phyloP scores from a whole-genome alignment of 306 rosid species.

The Erythrophleum fordii region DNA sequence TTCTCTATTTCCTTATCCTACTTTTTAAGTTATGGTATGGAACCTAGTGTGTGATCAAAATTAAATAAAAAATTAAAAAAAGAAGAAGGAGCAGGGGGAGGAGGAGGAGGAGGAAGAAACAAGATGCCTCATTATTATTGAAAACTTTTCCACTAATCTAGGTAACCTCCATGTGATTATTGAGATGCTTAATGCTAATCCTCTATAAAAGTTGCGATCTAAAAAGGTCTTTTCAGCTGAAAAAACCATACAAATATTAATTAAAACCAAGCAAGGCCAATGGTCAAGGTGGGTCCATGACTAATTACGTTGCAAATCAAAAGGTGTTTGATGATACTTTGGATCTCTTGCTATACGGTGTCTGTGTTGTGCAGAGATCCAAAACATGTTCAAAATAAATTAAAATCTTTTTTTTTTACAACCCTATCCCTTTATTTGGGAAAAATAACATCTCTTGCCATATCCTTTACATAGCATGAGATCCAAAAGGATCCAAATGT shows the following conservation, averaged over 20 bases:
- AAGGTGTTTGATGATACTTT: background rate
- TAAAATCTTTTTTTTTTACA: no score
- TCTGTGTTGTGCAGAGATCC: no score
- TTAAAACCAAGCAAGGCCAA: background rate
- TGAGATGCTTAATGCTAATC: slow-evolving; percentile 6
- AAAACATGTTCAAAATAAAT: no score
- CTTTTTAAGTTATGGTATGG: background rate
- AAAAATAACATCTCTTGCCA: no score
- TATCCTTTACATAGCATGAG: no score
- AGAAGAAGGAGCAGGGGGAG: background rate
- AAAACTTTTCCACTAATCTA: background rate
- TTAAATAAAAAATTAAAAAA: background rate
- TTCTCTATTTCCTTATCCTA: no score
- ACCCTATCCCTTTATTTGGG: no score
- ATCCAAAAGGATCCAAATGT: no score
- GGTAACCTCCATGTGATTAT: slow-evolving; percentile 1
- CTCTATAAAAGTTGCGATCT: background rate
- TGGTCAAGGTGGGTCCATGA: slow-evolving; percentile 14
- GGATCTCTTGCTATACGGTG: no score
- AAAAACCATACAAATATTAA: background rate
- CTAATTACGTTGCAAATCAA: slow-evolving; percentile 11
- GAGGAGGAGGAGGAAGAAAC: background rate
- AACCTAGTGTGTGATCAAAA: background rate
- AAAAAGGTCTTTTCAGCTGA: background rate
- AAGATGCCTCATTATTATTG: background rate